A percentile compares a stretch with the other conserved stretches of the same genome.
Evolutionary conservation across 305 asterid genomes (phyloP).

Genomic region (Withania somnifera): DNA sequence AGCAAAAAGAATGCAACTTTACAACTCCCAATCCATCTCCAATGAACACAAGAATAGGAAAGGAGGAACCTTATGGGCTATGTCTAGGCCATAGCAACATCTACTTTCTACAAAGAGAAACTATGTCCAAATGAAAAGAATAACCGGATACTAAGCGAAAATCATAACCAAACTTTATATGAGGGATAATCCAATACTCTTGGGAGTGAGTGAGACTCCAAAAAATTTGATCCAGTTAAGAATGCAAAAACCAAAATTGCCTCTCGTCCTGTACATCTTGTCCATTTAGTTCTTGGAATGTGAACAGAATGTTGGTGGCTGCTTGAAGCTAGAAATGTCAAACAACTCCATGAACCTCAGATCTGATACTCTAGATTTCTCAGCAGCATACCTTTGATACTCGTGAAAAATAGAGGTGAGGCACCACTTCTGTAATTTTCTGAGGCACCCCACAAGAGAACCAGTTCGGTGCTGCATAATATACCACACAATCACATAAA

Average conservation of each 20-base stretch:
- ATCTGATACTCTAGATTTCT: slow-evolving; percentile 71
- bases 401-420: slow-evolving; percentile 67
- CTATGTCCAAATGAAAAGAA: background rate
- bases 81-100: background rate
- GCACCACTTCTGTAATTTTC: slow-evolving; percentile 76
- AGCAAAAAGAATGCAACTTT: background rate
- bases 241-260: background rate
- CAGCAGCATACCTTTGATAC: slow-evolving; percentile 80
- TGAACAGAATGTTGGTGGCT: slow-evolving; percentile 3
- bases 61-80: background rate
- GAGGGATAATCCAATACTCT: background rate
- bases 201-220: background rate
- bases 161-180: background rate
- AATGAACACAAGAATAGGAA: background rate
- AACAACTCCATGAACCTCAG: slow-evolving; percentile 64
- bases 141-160: background rate
- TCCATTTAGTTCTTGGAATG: background rate
- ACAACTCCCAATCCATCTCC: background rate
- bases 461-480: slow-evolving; percentile 66
- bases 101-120: background rate
- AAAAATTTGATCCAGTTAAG: background rate
- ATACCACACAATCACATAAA: background rate
- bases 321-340: slow-evolving; percentile 34
- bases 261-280: background rate
- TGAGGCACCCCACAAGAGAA: slow-evolving; percentile 77